Conservation (phyloP, 169 alveolate species). For the Perkinsus olseni region DNA sequence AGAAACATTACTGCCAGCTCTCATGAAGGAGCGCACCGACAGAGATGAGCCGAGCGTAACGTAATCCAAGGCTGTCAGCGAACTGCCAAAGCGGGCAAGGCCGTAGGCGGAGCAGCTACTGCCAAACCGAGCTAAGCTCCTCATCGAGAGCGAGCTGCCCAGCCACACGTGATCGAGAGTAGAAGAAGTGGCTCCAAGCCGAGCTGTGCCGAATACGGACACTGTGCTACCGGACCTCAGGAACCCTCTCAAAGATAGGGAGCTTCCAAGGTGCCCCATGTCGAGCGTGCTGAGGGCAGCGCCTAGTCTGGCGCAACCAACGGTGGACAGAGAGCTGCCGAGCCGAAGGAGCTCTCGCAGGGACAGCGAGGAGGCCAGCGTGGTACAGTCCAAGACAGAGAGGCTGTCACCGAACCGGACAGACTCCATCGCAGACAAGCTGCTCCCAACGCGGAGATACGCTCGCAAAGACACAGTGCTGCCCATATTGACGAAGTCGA, state of each 20-base stretch:
- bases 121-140: not conserved
- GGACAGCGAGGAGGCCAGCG: not conserved
- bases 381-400: not conserved
- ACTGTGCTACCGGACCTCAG: not conserved
- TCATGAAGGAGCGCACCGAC: not conserved
- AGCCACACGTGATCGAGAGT: not conserved
- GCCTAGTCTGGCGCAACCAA: not conserved
- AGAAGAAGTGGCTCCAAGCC: not conserved
- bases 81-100: not conserved
- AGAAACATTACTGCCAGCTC: not conserved
- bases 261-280: not conserved
- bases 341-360: not conserved
- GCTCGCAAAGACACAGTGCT: not conserved
- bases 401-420: not conserved
- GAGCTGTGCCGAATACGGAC: not conserved
- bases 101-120: not conserved
- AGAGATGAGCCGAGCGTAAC: not conserved
- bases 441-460: not conserved
- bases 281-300: not conserved
- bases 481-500: not conserved
- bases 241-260: not conserved
- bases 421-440: not conserved
- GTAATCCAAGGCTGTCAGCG: not conserved
- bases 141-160: not conserved
- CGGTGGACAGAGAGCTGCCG: not conserved